Evolutionary conservation across 2,329 filamentous ascomycete genomes (phyloP).

Genomic region (Ascochyta koolunga): DNA sequence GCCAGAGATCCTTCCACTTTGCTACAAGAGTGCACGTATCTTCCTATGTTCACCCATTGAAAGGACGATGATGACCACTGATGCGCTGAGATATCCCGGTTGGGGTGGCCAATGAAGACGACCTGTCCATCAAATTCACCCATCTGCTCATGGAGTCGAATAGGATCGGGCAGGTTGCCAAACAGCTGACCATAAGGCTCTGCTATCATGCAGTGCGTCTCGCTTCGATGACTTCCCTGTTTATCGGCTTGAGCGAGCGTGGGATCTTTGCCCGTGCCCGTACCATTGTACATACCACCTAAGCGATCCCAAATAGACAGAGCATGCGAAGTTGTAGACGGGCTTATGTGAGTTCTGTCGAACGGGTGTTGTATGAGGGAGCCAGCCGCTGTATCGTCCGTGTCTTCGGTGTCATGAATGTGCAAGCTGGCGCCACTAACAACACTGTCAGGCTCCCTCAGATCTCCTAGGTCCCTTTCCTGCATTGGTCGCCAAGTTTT

Average conservation of each 20-base stretch:
- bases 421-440: constrained; percentile 2
- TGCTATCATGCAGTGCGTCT: not conserved
- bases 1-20: constrained; percentile 53
- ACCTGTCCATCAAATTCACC: constrained; percentile 50
- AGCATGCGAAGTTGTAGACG: not conserved
- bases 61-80: constrained; percentile 51
- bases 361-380: not conserved
- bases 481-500: constrained; percentile 35
- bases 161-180: constrained; percentile 51
- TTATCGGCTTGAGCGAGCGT: not conserved
- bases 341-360: not conserved
- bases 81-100: constrained; percentile 55
- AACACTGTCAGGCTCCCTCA: not conserved
- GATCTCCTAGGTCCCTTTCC: constrained; percentile 22
- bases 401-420: not conserved
- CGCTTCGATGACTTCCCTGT: not conserved
- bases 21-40: constrained; percentile 50
- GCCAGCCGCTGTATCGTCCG: too few relatives aligned
- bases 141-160: constrained; percentile 43
- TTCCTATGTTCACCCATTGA: constrained; percentile 55
- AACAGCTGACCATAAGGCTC: constrained; percentile 46
- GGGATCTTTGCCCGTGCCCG: not conserved
- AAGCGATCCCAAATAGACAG: not conserved
- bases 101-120: constrained; percentile 55
- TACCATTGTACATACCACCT: not conserved